Evolutionary conservation across 352 stramenopile genomes (phyloP).

Genomic region (Stramenopiles sp.): DNA sequence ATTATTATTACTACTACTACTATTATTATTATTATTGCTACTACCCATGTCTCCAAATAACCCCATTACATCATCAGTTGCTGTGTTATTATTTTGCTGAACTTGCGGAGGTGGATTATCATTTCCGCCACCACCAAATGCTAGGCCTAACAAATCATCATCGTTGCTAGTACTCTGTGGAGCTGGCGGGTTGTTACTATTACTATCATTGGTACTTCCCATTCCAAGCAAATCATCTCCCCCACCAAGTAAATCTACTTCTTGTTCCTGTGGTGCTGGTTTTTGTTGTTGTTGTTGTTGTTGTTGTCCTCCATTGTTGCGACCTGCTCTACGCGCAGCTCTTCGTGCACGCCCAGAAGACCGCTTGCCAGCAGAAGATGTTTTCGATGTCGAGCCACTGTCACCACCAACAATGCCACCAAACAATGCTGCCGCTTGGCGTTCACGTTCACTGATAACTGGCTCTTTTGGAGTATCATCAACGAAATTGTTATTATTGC

Average conservation of each 20-base stretch:
- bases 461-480: constrained; percentile 45
- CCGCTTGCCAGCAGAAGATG: constrained; percentile 20
- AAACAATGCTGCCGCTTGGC: constrained; percentile 83
- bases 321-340: not conserved
- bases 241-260: no score
- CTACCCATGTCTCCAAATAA: not conserved
- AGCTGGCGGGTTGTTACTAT: constrained; percentile 18
- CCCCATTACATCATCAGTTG: not conserved
- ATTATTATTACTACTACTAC: constrained; percentile 20
- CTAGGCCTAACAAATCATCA: constrained; percentile 36
- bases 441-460: constrained; percentile 46
- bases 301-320: constrained; percentile 20
- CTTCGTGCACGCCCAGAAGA: constrained; percentile 20
- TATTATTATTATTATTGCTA: constrained; percentile 23
- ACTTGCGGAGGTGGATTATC: constrained; percentile 28
- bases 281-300: constrained; percentile 23
- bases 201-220: constrained; percentile 36
- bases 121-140: constrained; percentile 18
- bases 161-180: constrained; percentile 22
- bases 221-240: constrained; percentile 58
- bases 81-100: constrained; percentile 34
- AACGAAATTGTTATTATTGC: constrained; percentile 35
- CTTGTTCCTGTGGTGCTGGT: constrained; percentile 23
- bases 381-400: constrained; percentile 17
- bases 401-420: constrained; percentile 64